A percentile compares a stretch with the other conserved stretches of the same genome.
phyloP scores from a whole-genome alignment of 371 early-diverging fungal species.

The Saksenaea oblongispora region DNA sequence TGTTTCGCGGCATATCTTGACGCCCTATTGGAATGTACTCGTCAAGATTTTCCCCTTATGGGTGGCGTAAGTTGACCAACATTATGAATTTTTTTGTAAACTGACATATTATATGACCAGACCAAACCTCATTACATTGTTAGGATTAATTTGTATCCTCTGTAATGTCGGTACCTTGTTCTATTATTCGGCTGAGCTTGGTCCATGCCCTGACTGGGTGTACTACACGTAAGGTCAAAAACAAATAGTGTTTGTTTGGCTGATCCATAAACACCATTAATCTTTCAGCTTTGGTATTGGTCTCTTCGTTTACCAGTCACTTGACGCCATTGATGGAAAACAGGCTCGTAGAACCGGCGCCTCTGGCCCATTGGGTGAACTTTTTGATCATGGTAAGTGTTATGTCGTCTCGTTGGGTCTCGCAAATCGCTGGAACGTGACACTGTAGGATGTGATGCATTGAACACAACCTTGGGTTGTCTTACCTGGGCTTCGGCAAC shows the following conservation, averaged over 20 bases:
- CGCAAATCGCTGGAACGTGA: background rate
- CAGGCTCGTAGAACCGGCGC: constrained; percentile 95
- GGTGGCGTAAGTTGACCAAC: constrained; percentile 75
- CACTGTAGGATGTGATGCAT: constrained; percentile 84
- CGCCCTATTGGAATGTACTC: constrained; percentile 89
- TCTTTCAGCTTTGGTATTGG: constrained; percentile 76
- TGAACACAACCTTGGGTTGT: constrained; percentile 74
- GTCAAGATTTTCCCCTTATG: constrained; percentile 86
- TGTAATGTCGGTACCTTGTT: constrained; percentile 71
- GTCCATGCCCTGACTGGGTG: constrained; percentile 85
- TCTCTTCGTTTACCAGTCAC: constrained; percentile 92
- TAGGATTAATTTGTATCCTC: constrained; percentile 87
- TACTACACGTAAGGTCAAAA: constrained; percentile 60
- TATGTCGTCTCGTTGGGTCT: background rate
- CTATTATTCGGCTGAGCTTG: constrained; percentile 77
- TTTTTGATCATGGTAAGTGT: constrained; percentile 86
- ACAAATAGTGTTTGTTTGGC: background rate
- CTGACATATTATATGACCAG: constrained; percentile 43
- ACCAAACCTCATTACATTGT: constrained; percentile 96
- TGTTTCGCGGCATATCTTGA: constrained; percentile 82
- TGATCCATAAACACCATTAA: background rate
- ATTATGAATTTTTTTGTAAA: background rate
- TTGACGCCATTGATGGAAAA: constrained; percentile 98
- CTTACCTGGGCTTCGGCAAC: constrained; percentile 67
- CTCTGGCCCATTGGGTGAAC: constrained; percentile 92